These are phyloP conservation scores for Flaveria sonorensis DNA, from an alignment of 129 eudicot genomes.

Conservation along the genomic window DNA sequence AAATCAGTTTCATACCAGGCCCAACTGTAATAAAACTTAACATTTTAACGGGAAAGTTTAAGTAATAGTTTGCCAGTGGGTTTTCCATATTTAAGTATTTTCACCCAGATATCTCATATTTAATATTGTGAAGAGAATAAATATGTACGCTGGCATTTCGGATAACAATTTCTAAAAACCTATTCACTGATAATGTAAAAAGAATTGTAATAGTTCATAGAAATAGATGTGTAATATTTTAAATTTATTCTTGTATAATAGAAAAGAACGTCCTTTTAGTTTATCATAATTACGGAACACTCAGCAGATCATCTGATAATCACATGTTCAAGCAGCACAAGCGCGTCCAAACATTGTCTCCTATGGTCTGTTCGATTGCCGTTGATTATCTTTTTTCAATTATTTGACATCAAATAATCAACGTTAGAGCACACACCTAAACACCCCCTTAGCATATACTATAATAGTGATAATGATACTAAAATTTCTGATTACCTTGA, in stretches of 20 bases:
- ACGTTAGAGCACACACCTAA: no score
- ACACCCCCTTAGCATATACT: neutral
- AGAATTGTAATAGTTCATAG: neutral
- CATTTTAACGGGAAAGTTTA: neutral
- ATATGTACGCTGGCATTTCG: neutral
- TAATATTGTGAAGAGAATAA: neutral
- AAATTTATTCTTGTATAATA: no score
- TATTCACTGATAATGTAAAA: neutral
- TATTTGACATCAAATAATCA: no score
- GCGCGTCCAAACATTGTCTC: no score
- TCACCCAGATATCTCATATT: neutral
- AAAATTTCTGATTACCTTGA: slow-evolving; percentile 48
- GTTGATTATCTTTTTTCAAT: no score
- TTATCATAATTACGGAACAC: no score
- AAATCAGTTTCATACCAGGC: neutral
- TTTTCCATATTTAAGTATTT: neutral
- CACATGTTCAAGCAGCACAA: no score
- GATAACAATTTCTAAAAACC: no score
- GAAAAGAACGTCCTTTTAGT: no score
- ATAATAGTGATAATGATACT: neutral
- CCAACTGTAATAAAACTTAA: neutral
- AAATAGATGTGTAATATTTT: neutral
- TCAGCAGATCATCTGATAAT: no score
- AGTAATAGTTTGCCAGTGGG: neutral
- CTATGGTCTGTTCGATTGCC: no score